phyloP scores from a whole-genome alignment of 148 eudicot species.

The Suaeda aralocaspica region DNA sequence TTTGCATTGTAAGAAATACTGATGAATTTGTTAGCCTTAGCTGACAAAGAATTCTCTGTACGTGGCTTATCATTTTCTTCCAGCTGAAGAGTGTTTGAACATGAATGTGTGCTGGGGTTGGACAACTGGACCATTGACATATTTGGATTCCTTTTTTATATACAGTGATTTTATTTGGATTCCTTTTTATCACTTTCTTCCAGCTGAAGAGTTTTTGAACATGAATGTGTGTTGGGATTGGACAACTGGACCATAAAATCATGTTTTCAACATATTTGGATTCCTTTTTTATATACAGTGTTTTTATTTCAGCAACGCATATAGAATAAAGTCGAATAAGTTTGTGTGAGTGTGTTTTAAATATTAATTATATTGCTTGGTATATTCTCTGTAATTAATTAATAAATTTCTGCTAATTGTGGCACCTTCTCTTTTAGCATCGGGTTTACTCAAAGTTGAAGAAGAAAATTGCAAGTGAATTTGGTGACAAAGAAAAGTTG shows the following conservation, averaged over 20 bases:
- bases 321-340: neutral
- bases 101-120: neutral
- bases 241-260: slow-evolving; percentile 3
- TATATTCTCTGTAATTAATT: slow-evolving; percentile 12
- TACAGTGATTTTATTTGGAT: too few relatives aligned
- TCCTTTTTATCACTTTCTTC: neutral
- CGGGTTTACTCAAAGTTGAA: slow-evolving; percentile 59
- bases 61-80: neutral
- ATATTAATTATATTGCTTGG: neutral
- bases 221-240: neutral
- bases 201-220: neutral
- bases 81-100: neutral
- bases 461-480: slow-evolving; percentile 66
- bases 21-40: neutral
- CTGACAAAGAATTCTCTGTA: neutral
- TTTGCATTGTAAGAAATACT: neutral
- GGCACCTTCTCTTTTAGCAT: slow-evolving; percentile 41
- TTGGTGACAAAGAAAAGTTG: slow-evolving; percentile 83
- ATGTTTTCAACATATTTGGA: neutral
- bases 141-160: too few relatives aligned
- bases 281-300: neutral
- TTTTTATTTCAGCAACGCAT: neutral
- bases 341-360: neutral
- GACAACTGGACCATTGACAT: too few relatives aligned
- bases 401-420: neutral